phyloP scores from a whole-genome alignment of 306 rosid species.

The Dryas alaskensis region DNA sequence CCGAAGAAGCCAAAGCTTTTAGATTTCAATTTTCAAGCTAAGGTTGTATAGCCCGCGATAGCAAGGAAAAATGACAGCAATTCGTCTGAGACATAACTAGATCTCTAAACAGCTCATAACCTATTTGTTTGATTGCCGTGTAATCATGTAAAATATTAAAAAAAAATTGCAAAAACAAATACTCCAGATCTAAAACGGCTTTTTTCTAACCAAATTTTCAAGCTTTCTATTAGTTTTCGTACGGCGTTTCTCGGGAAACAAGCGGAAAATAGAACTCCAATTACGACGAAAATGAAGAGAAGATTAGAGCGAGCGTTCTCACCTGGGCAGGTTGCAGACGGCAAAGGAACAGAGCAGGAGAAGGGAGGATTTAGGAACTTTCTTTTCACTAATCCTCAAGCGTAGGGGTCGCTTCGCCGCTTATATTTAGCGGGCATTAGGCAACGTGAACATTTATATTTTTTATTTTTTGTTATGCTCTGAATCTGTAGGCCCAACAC shows the following conservation, averaged over 20 bases:
- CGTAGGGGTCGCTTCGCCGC: conserved; percentile 26
- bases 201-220: background rate
- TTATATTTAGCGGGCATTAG: background rate
- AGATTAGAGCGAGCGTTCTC: background rate
- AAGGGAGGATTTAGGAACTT: background rate
- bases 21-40: conserved; percentile 9
- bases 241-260: conserved; percentile 11
- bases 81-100: background rate
- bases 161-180: background rate
- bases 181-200: conserved; percentile 9
- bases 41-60: background rate
- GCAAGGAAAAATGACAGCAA: background rate
- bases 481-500: background rate
- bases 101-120: background rate
- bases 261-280: background rate
- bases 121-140: background rate
- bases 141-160: background rate
- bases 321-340: conserved; percentile 40
- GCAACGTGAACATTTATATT: too few relatives aligned
- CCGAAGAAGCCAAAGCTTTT: background rate
- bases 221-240: background rate
- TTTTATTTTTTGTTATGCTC: background rate
- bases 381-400: conserved; percentile 1
- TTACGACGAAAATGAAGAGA: background rate
- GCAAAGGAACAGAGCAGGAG: background rate